A percentile compares a stretch with the other conserved stretches of the same genome.
phyloP scores from a whole-genome alignment of 1,139 yeast genomes.

The Geotrichum restrictum region DNA sequence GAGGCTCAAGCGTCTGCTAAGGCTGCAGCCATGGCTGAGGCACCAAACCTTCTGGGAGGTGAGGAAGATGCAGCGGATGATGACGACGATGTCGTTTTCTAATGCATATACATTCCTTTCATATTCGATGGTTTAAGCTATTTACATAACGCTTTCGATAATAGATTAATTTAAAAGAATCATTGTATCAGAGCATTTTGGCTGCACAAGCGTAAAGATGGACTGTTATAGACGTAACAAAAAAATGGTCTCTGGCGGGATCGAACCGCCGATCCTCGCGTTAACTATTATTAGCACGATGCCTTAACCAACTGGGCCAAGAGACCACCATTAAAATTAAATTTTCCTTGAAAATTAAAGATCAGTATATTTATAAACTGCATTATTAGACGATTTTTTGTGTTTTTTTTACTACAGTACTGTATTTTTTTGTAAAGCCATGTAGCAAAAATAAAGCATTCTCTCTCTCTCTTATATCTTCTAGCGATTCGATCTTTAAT shows the following conservation, averaged over 20 bases:
- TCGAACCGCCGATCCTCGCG: slow-evolving; percentile 23
- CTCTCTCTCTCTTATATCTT: no score
- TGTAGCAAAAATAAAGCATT: no score
- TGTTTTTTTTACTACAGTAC: no score
- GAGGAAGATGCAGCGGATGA: slow-evolving; percentile 22
- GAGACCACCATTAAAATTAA: slow-evolving; percentile 11
- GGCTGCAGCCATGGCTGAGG: slow-evolving; percentile 14
- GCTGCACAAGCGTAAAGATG: no score
- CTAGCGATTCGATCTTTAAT: no score
- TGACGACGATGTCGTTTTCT: slow-evolving; percentile 33
- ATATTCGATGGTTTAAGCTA: no score
- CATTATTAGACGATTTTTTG: no score
- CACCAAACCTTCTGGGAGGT: slow-evolving; percentile 12
- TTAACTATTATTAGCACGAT: slow-evolving; percentile 20
- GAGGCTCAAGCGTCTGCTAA: slow-evolving; percentile 20
- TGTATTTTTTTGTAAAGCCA: no score
- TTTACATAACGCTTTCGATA: slow-evolving; percentile 7
- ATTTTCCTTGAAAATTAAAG: no score
- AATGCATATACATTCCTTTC: slow-evolving; percentile 15
- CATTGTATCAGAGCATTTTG: no score
- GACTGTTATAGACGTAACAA: no score
- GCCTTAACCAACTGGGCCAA: slow-evolving; percentile 22
- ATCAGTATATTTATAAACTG: no score
- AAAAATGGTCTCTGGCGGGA: slow-evolving; percentile 22
- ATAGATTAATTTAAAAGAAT: slow-evolving; percentile 1